Evolutionary conservation across 108 stramenopile genomes (phyloP).

Genomic region (Cyclotella baltica): DNA sequence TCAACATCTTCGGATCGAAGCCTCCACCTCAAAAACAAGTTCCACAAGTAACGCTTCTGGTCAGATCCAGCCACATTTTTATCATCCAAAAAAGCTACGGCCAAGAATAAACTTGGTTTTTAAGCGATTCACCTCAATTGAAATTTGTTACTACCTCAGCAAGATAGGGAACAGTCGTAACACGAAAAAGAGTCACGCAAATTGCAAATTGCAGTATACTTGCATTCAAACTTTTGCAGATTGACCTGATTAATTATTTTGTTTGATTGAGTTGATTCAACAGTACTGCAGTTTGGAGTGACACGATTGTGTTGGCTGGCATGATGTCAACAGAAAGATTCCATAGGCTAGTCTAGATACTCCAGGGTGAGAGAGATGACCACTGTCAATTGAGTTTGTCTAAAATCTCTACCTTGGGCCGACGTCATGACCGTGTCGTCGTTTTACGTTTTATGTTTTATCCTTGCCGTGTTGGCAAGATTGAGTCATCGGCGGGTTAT

Average conservation of each 20-base stretch:
- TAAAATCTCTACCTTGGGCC: too few species aligned
- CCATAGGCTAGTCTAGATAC: too few species aligned
- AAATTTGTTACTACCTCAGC: slow-evolving; percentile 21
- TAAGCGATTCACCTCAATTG: slow-evolving; percentile 31
- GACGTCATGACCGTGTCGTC: too few species aligned
- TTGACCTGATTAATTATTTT: slow-evolving; percentile 16
- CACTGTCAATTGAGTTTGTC: too few species aligned
- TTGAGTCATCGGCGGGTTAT: too few species aligned
- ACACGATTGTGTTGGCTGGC: too few species aligned
- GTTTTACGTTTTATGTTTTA: too few species aligned
- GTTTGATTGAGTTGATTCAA: too few species aligned
- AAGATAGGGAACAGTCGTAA: slow-evolving; percentile 32
- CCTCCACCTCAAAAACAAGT: slow-evolving; percentile 1
- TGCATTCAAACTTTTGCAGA: slow-evolving; percentile 31
- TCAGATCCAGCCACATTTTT: slow-evolving; percentile 41
- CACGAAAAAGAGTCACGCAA: slow-evolving; percentile 22
- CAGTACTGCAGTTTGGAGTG: too few species aligned
- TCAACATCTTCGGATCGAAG: not conserved
- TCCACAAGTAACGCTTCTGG: slow-evolving; percentile 35
- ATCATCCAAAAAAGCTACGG: slow-evolving; percentile 32
- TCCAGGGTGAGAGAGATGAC: too few species aligned
- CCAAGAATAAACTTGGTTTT: slow-evolving; percentile 35
- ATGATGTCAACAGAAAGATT: too few species aligned
- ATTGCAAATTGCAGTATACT: slow-evolving; percentile 14
- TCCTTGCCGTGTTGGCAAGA: too few species aligned